Conservation (phyloP, 2,329 filamentous ascomycete species). For the Botrytis porri region DNA sequence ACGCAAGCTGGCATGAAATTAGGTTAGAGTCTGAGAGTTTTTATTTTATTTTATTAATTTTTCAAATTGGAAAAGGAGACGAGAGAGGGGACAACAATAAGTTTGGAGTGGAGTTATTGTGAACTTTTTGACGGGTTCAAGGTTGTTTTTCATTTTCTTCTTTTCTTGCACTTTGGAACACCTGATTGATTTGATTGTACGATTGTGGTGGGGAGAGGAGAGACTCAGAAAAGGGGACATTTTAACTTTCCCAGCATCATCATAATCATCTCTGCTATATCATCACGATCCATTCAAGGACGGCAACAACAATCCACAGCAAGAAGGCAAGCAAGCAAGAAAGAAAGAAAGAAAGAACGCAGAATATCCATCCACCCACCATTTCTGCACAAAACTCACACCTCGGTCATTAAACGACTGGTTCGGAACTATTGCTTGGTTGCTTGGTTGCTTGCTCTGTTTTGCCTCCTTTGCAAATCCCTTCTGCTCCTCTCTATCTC, state of each 20-base stretch:
- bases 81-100: not conserved
- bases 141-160: not conserved
- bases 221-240: not conserved
- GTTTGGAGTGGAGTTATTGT: constrained; percentile 3
- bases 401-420: constrained; percentile 2
- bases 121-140: constrained; percentile 7
- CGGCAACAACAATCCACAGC: not conserved
- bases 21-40: not conserved
- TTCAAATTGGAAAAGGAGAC: constrained; percentile 8
- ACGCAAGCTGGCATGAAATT: constrained; percentile 4
- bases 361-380: not conserved
- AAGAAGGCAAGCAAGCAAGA: not conserved
- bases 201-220: not conserved
- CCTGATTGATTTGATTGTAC: not conserved
- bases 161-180: not conserved
- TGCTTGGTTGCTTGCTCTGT: not conserved
- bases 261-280: not conserved
- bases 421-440: not conserved
- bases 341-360: not conserved
- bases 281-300: not conserved
- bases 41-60: not conserved
- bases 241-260: not conserved
- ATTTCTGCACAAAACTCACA: not conserved
- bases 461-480: not conserved
- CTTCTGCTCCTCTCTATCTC: too few relatives aligned